phyloP scores from a whole-genome alignment of 768 basidiomycete genomes.

The Leccinum obscurum region DNA sequence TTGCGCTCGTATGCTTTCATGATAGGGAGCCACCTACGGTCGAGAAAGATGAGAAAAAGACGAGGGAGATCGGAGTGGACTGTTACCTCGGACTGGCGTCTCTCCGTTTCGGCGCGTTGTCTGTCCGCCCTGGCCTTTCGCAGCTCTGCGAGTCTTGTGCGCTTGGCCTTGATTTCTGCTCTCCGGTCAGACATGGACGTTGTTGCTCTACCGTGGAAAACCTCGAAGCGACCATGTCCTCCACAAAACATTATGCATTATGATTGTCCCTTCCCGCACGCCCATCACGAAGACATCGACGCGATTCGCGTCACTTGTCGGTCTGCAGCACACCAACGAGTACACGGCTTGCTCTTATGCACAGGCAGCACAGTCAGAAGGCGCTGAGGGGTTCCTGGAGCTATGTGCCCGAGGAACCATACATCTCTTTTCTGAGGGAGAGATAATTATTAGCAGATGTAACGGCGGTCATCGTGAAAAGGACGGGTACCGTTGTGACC shows the following conservation, averaged over 20 bases:
- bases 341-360: conserved; percentile 2
- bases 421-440: conserved; percentile 36
- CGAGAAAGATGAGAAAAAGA: background rate
- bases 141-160: conserved; percentile 82
- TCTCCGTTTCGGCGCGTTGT: conserved; percentile 53
- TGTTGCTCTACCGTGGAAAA: conserved; percentile 12
- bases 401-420: conserved; percentile 46
- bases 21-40: conserved; percentile 78
- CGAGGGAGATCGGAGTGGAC: background rate
- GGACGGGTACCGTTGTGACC: no score
- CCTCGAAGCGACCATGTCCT: background rate
- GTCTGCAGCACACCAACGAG: conserved; percentile 26
- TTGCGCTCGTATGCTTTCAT: conserved; percentile 93
- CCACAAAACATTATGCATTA: conserved; percentile 12
- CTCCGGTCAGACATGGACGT: conserved; percentile 61
- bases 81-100: conserved; percentile 29
- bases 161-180: conserved; percentile 90
- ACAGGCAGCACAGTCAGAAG: conserved; percentile 50
- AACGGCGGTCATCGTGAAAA: no score
- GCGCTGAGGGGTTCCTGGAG: conserved; percentile 64
- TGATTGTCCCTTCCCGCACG: conserved; percentile 15
- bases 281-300: conserved; percentile 47
- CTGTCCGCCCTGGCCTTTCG: conserved; percentile 74
- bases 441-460: conserved; percentile 16
- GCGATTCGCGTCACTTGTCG: conserved; percentile 31